These are phyloP conservation scores for sunflower (Helianthus annuus) DNA, from an alignment of 129 eudicot species.

Conservation along the genomic window DNA sequence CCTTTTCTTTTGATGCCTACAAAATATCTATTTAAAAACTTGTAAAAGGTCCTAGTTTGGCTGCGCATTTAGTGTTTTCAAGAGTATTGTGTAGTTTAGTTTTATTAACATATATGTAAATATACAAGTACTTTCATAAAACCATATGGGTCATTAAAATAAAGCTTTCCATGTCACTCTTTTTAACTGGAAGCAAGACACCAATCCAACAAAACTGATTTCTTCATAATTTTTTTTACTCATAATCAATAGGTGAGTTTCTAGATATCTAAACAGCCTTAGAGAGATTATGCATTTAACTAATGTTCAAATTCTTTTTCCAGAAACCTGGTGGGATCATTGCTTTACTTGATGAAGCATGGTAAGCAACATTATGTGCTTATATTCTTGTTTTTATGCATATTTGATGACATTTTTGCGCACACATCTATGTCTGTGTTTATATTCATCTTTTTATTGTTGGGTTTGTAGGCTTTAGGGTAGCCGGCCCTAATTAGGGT, in stretches of 20 bases:
- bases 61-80: neutral
- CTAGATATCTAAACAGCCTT: too few species aligned
- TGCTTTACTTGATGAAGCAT: constrained; percentile 95
- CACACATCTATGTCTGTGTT: neutral
- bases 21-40: neutral
- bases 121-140: neutral
- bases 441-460: neutral
- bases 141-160: neutral
- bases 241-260: too few species aligned
- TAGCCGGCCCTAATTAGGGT: too few species aligned
- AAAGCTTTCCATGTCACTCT: neutral
- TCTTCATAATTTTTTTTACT: too few species aligned
- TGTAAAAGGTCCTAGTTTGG: neutral
- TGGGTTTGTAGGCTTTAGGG: too few species aligned
- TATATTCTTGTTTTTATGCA: neutral
- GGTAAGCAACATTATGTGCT: constrained; percentile 53
- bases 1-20: constrained; percentile 34
- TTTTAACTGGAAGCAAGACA: neutral
- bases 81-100: neutral
- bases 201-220: too few species aligned
- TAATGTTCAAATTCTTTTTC: too few species aligned
- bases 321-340: constrained; percentile 98
- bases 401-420: neutral
- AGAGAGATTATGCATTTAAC: too few species aligned
- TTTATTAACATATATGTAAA: neutral